A percentile compares a stretch with the other conserved stretches of the same genome.
Evolutionary conservation across 2,329 filamentous ascomycete species (phyloP).

Genomic region (Botrytis deweyae): DNA sequence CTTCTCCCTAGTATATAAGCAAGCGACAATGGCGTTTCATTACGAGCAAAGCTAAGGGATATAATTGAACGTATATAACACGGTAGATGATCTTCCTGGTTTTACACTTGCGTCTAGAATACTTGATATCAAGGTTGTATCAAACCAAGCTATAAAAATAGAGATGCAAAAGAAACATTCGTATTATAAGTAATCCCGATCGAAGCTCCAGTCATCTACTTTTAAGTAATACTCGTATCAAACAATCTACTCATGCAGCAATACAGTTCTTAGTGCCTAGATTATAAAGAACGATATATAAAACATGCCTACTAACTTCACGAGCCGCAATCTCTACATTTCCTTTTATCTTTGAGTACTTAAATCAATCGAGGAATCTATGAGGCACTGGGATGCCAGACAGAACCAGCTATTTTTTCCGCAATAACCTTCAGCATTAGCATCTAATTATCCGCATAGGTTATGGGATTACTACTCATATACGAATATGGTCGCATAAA

Average conservation of each 20-base stretch:
- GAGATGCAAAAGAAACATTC: neutral
- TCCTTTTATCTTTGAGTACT: neutral
- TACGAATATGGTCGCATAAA: neutral
- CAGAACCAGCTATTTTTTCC: neutral
- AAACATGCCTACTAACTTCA: rapidly evolving
- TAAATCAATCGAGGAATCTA: neutral
- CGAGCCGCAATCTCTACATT: neutral
- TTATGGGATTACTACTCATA: neutral
- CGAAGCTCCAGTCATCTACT: neutral
- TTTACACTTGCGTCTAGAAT: neutral
- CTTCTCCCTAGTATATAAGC: neutral
- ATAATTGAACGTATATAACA: neutral
- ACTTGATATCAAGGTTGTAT: neutral
- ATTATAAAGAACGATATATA: neutral
- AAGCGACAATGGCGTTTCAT: neutral
- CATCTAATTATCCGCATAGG: rapidly evolving
- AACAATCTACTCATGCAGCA: neutral
- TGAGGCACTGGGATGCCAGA: neutral
- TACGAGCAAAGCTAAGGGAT: neutral
- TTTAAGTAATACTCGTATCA: neutral
- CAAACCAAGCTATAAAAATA: neutral
- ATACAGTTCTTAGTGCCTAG: rapidly evolving
- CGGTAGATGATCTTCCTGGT: neutral
- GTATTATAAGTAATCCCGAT: neutral
- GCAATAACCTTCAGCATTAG: rapidly evolving